Conservation (phyloP, 1,139 yeast genomes). For the Pichia sp. region DNA sequence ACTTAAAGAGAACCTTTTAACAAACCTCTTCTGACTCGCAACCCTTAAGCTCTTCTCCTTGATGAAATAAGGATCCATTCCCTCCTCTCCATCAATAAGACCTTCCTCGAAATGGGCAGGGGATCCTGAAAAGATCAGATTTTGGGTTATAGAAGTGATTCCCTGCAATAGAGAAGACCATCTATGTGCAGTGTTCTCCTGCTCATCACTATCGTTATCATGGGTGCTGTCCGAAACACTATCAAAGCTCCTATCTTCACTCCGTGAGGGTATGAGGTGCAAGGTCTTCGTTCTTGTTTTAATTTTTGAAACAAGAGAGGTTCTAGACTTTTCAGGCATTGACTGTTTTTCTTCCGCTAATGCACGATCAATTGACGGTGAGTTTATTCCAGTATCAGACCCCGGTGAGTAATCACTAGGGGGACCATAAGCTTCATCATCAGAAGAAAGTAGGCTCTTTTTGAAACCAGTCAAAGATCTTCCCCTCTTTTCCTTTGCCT, state of each 20-base stretch:
- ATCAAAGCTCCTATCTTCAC: neutral
- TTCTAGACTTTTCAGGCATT: too few species aligned
- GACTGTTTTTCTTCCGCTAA: too few species aligned
- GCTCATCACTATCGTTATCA: slow-evolving; percentile 1
- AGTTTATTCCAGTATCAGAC: too few species aligned
- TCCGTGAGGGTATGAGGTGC: too few species aligned
- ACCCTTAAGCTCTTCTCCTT: slow-evolving; percentile 34
- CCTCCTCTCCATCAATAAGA: slow-evolving; percentile 28
- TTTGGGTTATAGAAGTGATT: slow-evolving; percentile 21
- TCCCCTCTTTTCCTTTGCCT: slow-evolving; percentile 3
- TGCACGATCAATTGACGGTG: too few species aligned
- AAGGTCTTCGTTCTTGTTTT: too few species aligned
- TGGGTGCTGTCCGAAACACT: neutral
- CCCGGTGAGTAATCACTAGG: too few species aligned
- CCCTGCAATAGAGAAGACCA: slow-evolving; percentile 25
- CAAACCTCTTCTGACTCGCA: slow-evolving; percentile 47
- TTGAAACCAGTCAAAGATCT: slow-evolving; percentile 2
- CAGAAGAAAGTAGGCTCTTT: slow-evolving; percentile 9
- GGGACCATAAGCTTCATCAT: slow-evolving; percentile 7
- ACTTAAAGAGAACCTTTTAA: slow-evolving; percentile 57
- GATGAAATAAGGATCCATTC: slow-evolving; percentile 43
- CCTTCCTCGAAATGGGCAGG: slow-evolving; percentile 53
- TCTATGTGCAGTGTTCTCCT: slow-evolving; percentile 2
- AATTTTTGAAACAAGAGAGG: too few species aligned
- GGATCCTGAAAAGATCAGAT: slow-evolving; percentile 18